These are phyloP conservation scores for Podospora pseudocomata DNA, from an alignment of 495 filamentous ascomycete genomes.

Conservation along the genomic window DNA sequence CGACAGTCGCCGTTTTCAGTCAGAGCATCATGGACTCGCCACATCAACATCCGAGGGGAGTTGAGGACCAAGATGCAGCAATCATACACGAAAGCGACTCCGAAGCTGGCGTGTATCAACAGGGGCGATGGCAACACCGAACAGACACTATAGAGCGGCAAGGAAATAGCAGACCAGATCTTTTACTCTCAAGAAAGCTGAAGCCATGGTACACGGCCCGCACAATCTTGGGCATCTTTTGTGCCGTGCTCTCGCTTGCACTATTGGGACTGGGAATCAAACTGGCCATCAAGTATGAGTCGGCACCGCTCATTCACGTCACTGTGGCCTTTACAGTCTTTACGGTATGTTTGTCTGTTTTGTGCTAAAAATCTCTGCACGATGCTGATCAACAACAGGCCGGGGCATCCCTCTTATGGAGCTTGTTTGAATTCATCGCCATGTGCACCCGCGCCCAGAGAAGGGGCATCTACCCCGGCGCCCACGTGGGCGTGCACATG, in stretches of 20 bases:
- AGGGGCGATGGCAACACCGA: background rate
- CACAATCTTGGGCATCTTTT: conserved; percentile 12
- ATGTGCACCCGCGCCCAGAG: conserved; percentile 14
- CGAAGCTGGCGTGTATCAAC: background rate
- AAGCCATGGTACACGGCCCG: conserved; percentile 14
- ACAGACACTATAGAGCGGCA: background rate
- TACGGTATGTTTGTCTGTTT: conserved; percentile 13
- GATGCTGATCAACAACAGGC: conserved; percentile 14
- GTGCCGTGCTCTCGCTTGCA: conserved; percentile 20
- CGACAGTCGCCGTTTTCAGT: background rate
- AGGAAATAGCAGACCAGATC: background rate
- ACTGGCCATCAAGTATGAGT: conserved; percentile 21
- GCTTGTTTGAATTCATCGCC: conserved; percentile 19
- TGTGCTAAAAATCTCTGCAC: background rate
- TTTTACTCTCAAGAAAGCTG: background rate
- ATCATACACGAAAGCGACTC: background rate
- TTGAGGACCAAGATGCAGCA: background rate
- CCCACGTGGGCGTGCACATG: conserved; percentile 38
- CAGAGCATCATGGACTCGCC: background rate
- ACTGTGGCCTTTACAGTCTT: conserved; percentile 25
- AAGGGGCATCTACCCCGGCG: conserved; percentile 36
- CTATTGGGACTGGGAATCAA: conserved; percentile 22
- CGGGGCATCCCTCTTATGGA: conserved; percentile 19
- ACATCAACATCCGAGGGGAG: background rate
- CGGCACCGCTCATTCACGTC: conserved; percentile 22